These are phyloP conservation scores for Phaffia rhodozyma DNA, from an alignment of 1,284 basidiomycete species.

Conservation along the genomic window DNA sequence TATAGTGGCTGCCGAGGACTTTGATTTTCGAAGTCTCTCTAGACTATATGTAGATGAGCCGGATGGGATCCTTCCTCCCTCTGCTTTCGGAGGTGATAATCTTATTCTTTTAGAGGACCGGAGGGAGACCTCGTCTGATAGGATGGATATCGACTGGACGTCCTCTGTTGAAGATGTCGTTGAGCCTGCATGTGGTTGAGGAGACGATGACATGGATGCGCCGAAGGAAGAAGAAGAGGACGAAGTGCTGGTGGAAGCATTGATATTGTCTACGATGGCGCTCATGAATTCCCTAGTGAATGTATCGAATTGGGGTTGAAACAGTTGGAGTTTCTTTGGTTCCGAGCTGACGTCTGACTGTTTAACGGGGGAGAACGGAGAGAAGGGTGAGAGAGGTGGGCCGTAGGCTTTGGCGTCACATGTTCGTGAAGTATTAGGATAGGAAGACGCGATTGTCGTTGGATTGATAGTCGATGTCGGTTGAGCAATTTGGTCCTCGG, in stretches of 20 bases:
- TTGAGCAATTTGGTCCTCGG: background rate
- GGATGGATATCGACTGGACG: background rate
- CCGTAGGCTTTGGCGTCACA: background rate
- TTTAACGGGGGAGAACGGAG: background rate
- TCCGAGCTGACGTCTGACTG: slow-evolving; percentile 1
- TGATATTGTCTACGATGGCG: slow-evolving; percentile 63
- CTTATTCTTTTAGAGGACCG: too few relatives aligned
- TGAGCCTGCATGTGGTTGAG: background rate
- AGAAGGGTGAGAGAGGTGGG: background rate
- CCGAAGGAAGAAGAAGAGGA: background rate
- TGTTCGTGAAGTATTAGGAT: background rate
- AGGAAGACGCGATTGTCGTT: background rate
- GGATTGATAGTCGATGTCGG: background rate
- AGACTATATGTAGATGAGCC: slow-evolving; percentile 1
- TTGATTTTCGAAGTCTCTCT: slow-evolving; percentile 4
- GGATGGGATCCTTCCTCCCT: background rate
- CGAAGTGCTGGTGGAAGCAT: background rate
- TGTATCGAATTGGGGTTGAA: slow-evolving; percentile 86
- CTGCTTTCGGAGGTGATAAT: too few relatives aligned
- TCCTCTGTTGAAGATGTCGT: background rate
- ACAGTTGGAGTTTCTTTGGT: slow-evolving; percentile 48
- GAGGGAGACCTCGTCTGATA: background rate
- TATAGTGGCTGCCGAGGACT: background rate
- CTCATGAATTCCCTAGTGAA: slow-evolving; percentile 84
- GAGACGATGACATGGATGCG: background rate